These are phyloP conservation scores for Metschnikowia lachancei DNA, from an alignment of 805 yeast species.

Conservation along the genomic window DNA sequence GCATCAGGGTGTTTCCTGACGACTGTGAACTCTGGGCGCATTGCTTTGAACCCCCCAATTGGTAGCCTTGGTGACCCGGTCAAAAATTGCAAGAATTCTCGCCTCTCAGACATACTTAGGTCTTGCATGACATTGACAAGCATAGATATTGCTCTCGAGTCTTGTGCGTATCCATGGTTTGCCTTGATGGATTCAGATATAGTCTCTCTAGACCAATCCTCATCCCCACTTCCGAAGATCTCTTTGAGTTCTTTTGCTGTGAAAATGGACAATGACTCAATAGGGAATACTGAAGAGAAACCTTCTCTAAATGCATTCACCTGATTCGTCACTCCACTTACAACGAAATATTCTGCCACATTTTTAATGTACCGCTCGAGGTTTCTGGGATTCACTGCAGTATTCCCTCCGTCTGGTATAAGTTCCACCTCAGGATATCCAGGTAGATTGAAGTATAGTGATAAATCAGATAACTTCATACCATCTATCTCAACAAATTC, in stretches of 20 bases:
- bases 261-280: conserved; percentile 65
- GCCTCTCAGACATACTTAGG: conserved; percentile 53
- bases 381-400: conserved; percentile 50
- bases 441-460: conserved; percentile 70
- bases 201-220: conserved; percentile 79
- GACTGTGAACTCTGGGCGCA: conserved; percentile 81
- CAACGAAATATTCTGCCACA: conserved; percentile 59
- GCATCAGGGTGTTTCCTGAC: conserved; percentile 81
- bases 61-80: conserved; percentile 95
- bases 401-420: conserved; percentile 51
- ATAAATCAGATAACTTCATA: conserved; percentile 50
- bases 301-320: conserved; percentile 71
- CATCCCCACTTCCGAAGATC: conserved; percentile 74
- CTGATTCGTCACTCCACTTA: conserved; percentile 63
- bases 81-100: conserved; percentile 78
- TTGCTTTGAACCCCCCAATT: conserved; percentile 83
- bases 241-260: conserved; percentile 69
- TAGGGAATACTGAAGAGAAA: conserved; percentile 80
- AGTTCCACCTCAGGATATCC: conserved; percentile 66
- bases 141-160: conserved; percentile 59
- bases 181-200: conserved; percentile 65
- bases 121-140: conserved; percentile 60
- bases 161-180: conserved; percentile 83
- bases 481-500: conserved; percentile 30
- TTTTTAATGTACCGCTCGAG: conserved; percentile 54